phyloP scores from a whole-genome alignment of 148 eudicot species.

The Nepenthes gracilis region DNA sequence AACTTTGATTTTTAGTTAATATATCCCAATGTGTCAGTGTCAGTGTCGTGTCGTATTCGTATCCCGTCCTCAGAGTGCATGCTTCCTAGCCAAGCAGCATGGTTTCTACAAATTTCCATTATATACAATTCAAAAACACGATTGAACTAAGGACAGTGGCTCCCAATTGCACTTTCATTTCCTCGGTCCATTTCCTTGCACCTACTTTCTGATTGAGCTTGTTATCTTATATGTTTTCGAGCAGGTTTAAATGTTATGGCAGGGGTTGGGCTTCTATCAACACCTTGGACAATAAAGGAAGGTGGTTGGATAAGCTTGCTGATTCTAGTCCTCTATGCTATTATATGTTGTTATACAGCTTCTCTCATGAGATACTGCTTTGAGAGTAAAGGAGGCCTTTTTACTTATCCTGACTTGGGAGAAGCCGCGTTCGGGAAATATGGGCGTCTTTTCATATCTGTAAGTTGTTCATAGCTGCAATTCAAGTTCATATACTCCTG shows the following conservation, averaged over 20 bases:
- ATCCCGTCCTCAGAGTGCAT: too few relatives aligned
- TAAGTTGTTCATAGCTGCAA: conserved; percentile 23
- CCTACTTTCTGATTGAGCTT: too few relatives aligned
- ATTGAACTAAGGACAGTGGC: too few relatives aligned
- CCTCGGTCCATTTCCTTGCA: too few relatives aligned
- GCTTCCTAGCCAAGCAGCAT: background rate
- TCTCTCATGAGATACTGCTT: conserved; percentile 77
- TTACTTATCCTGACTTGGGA: conserved; percentile 80
- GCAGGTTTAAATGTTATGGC: conserved; percentile 79
- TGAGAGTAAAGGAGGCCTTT: conserved; percentile 61
- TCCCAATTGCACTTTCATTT: too few relatives aligned
- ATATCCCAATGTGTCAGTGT: too few relatives aligned
- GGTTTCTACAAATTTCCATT: background rate
- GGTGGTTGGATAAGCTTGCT: conserved; percentile 75
- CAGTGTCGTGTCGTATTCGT: too few relatives aligned
- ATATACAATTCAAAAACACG: background rate
- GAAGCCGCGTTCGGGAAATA: conserved; percentile 96
- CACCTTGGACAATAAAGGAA: conserved; percentile 67
- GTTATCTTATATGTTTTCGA: background rate
- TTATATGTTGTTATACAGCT: conserved; percentile 76
- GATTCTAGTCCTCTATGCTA: conserved; percentile 59
- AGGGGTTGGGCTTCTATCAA: conserved; percentile 86
- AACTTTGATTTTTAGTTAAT: too few relatives aligned
- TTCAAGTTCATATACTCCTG: too few relatives aligned
- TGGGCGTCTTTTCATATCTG: conserved; percentile 78